Base-by-base conservation (phyloP, 164 flowering plant genomes). In the grape (Vitis vinifera) region DNA sequence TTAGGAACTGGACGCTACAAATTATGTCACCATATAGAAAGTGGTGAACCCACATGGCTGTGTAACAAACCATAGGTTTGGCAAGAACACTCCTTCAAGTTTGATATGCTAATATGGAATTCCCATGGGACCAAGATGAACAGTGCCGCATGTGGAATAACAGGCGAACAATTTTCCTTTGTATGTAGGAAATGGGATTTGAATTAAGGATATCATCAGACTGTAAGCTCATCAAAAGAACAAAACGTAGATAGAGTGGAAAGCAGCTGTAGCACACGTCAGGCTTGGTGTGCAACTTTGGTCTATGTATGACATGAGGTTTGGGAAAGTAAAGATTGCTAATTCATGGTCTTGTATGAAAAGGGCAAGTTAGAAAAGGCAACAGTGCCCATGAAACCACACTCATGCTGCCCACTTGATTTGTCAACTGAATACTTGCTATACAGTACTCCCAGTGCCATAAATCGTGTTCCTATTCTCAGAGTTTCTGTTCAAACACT, bases 351-450 rank as follows among this genome's bases (percentile, higher is more conserved):
- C 56, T 71, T 71, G 68, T 55, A 63, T 19, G 50, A 63, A 62
- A 71, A 71, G 59, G 74, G 74, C 65, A 71, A 71, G 58, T 58
- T 51, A 31, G 65, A 8, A 59, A 65, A 65, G 59, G 17, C 11
- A 37, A 56, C 56, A 56, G 70, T n/a, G 53, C 6, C 51, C 8
- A 27, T 67, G 70, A 57, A 14, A 17, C 51, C 30, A 2, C 59
- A 31, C 55, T 37, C 4, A 37, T 44, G 13, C 68, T 48, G 59
- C 68, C 62, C 52, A 37, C 49, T 9, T 44, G 53, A 57, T 48
- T 12, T 19, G 37, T 67, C 62, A 56, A 17, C 55, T 16, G 12
- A 37, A 0, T 37, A 3, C 44, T 37, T 37, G 44, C 44, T 37
- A 37, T 37, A 37, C 44, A 37, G 44, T 37, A 37, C 44, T 37